Base-by-base conservation (phyloP, 345 rosid species). In the Eucalyptus pauciflora region DNA sequence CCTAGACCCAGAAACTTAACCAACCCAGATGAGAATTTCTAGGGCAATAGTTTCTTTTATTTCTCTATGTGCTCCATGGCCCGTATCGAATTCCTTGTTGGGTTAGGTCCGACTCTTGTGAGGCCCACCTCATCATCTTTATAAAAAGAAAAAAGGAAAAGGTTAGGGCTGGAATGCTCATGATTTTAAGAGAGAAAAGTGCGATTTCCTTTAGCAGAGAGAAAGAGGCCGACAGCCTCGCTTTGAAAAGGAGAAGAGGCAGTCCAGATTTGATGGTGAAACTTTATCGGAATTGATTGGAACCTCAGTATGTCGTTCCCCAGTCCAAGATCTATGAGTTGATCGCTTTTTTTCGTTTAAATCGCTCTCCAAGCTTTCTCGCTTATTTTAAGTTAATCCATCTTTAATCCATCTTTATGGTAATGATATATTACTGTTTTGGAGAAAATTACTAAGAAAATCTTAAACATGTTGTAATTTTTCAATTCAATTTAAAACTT, bases 401-500 rank as follows among this genome's bases (percentile, higher is more conserved):
- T 45, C 46, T 45, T 45, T 45, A 45, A 45, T 45, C 46, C 46
- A 18, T 52, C 58, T 52, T 3, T 52, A 1, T 7, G 58, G 24
- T 52, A 52, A 52, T 51, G 22, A 51, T 51, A 51, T 51, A 51
- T 51, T 51, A 51, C 54, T 16, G 0, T 51, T 51, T 51, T 16
- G 54, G 0, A 16, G 22, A 17, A 17, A 51, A 17, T 52, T 52
- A 52, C 4, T 25, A 52, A 52, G 10, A 52, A 52, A 52, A 52
- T 52, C 10, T 52, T 3, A 8, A 52, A 52, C 0, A 2, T 8
- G 0, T 20, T 52, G 0, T 0, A 52, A 52, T 52, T 52, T 18
- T 52, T 52, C 5, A 52, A 52, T 52, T 52, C 2, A 52, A 2
- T 20, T 3, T 52, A 52, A 52, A 18, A 52, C 56, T 18, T 52